These are phyloP conservation scores for Scleroderma bovista DNA, from an alignment of 768 basidiomycete genomes.

Conservation along the genomic window DNA sequence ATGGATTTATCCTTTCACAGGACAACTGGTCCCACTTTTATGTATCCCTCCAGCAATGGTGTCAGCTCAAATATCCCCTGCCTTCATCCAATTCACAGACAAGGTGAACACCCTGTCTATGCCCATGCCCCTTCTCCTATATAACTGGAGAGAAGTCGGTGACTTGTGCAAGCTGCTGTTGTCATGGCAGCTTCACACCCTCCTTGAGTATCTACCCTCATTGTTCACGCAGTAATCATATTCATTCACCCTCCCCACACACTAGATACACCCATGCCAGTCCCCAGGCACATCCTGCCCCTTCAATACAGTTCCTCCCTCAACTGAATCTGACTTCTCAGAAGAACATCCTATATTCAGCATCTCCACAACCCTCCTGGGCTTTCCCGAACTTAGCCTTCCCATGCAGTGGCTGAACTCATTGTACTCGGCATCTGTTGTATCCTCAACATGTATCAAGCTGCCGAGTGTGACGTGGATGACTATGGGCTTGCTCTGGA, in stretches of 20 bases:
- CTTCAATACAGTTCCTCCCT: constrained; percentile 29
- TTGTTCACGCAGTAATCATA: constrained; percentile 8
- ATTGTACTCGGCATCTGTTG: constrained; percentile 72
- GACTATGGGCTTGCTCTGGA: constrained; percentile 66
- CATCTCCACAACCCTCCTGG: constrained; percentile 91
- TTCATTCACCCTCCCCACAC: constrained; percentile 34
- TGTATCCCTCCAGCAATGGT: no score
- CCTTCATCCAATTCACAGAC: no score
- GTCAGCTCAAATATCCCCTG: no score
- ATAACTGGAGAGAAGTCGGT: no score
- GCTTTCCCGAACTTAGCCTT: constrained; percentile 77
- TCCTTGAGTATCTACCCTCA: no score
- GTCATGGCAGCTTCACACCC: no score
- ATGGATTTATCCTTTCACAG: no score
- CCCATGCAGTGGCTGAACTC: constrained; percentile 74
- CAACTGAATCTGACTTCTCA: constrained; percentile 12
- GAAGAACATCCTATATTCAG: constrained; percentile 63
- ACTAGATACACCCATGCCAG: constrained; percentile 31
- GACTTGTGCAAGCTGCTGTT: no score
- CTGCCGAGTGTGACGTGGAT: constrained; percentile 81
- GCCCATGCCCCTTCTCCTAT: no score
- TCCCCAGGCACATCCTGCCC: constrained; percentile 64
- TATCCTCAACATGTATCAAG: constrained; percentile 90
- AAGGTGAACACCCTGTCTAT: no score
- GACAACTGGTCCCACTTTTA: no score